Base-by-base conservation (phyloP, 495 filamentous ascomycete genomes). In the Daldinia decipiens region DNA sequence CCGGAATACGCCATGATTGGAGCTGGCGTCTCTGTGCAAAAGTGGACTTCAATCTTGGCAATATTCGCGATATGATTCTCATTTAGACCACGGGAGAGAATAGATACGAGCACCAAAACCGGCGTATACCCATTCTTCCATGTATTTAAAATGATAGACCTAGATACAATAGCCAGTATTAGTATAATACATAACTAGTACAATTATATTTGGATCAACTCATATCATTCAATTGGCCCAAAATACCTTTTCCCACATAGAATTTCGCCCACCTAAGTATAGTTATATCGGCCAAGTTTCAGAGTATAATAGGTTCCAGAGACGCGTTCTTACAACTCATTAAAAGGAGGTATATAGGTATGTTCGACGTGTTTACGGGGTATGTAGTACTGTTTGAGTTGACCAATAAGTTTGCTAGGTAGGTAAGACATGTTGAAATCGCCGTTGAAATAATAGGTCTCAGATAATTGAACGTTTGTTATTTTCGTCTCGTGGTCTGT, bases 1-100 rank as follows among this genome's bases (percentile, higher is more conserved):
- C 40, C 70, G 65, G 70, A 72, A 60, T 27, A 36, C 50, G 17
- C 60, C 45, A 65, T 72, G 60, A 72, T 72, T 72, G 70, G 70
- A 65, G 45, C 65, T 57, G 56, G 51, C 65, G 51, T 67, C 57
- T 52, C 64, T 36, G 47, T 27, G 59, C 55, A 64, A 67, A 59
- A 32, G 59, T 47, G 50, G 47, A 61, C 53, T 59, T 62, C 21
- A 39, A 43, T 38, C 70, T 72, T 68, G 70, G 70, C 70, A 60
- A 39, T 52, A 68, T 72, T 72, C 60, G 56, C 59, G 55, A 51
- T 64, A 57, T 68, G 64, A 21, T 59, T 45, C 43, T 64, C 54
- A 53, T 55, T 56, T 43, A 21, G 40, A 53, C 34, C 51, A 29
- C 24, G 24, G 50, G 11, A 47, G 43, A 67, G 53, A 32, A 54